Conservation (phyloP, 179 eudicot species). For the Silene noctiflora region DNA sequence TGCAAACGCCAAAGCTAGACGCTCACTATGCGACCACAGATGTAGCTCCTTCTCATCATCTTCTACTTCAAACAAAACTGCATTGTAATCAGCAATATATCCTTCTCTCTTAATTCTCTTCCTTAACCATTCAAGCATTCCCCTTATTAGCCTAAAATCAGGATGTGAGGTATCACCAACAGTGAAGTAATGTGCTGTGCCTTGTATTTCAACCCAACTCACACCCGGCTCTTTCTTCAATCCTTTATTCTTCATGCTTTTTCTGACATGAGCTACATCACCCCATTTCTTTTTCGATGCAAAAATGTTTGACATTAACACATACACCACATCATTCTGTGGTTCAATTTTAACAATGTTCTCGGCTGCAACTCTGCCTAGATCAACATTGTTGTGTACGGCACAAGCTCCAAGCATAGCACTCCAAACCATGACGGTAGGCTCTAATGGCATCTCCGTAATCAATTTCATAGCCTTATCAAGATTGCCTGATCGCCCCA, state of each 20-base stretch:
- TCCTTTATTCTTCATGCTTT: constrained; percentile 52
- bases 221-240: constrained; percentile 61
- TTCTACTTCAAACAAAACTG: constrained; percentile 71
- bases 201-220: constrained; percentile 83
- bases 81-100: constrained; percentile 54
- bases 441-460: constrained; percentile 54
- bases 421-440: constrained; percentile 78
- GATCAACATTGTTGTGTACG: constrained; percentile 58
- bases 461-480: constrained; percentile 62
- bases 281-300: constrained; percentile 75
- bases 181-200: constrained; percentile 52
- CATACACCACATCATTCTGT: constrained; percentile 59
- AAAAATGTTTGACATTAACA: constrained; percentile 64
- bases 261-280: constrained; percentile 56
- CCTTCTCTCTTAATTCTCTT: constrained; percentile 48
- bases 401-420: constrained; percentile 78
- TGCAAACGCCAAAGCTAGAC: constrained; percentile 81
- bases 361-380: constrained; percentile 65
- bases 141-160: constrained; percentile 59
- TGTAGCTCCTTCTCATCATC: constrained; percentile 69
- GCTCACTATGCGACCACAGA: constrained; percentile 72
- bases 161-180: constrained; percentile 75
- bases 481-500: constrained; percentile 62
- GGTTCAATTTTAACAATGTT: constrained; percentile 66
- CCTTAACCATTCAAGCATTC: constrained; percentile 62